phyloP scores from a whole-genome alignment of 331 rosid species.

The Acacia pycnantha region DNA sequence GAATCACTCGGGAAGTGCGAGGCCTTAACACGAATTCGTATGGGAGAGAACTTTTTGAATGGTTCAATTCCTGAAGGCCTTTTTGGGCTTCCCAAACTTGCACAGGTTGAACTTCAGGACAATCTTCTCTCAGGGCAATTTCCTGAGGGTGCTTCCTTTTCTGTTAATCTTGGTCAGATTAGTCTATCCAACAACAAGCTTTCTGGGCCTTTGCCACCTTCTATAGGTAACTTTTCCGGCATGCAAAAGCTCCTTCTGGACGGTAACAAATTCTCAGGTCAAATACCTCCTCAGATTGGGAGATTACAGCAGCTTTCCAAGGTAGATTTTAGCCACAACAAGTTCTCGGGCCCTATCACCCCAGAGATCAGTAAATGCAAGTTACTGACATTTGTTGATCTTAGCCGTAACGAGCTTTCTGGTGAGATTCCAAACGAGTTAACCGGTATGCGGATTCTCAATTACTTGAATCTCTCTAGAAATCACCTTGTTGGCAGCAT shows the following conservation, averaged over 20 bases:
- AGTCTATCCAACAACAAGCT: conserved; percentile 80
- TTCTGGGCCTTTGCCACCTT: conserved; percentile 73
- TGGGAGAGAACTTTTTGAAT: conserved; percentile 80
- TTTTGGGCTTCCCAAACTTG: conserved; percentile 62
- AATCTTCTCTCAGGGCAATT: conserved; percentile 66
- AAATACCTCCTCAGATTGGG: conserved; percentile 79
- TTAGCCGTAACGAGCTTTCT: conserved; percentile 74
- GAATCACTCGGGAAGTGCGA: conserved; percentile 76
- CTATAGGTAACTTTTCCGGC: conserved; percentile 78
- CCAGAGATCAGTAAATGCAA: conserved; percentile 79
- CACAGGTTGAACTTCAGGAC: conserved; percentile 86
- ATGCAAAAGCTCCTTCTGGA: conserved; percentile 91
- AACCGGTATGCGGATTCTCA: conserved; percentile 73
- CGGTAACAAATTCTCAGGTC: conserved; percentile 72
- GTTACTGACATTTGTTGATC: conserved; percentile 79
- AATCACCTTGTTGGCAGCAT: conserved; percentile 77
- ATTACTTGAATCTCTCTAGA: conserved; percentile 80
- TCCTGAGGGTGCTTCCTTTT: conserved; percentile 48
- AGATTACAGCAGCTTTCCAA: conserved; percentile 82
- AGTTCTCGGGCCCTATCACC: conserved; percentile 61
- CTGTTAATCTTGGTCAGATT: conserved; percentile 70
- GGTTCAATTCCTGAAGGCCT: conserved; percentile 90
- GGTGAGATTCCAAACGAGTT: conserved; percentile 77
- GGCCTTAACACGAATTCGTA: conserved; percentile 71
- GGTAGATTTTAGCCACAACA: conserved; percentile 79